Evolutionary conservation across 2,329 filamentous ascomycete species (phyloP).

Genomic region (Xylariaceae sp.): DNA sequence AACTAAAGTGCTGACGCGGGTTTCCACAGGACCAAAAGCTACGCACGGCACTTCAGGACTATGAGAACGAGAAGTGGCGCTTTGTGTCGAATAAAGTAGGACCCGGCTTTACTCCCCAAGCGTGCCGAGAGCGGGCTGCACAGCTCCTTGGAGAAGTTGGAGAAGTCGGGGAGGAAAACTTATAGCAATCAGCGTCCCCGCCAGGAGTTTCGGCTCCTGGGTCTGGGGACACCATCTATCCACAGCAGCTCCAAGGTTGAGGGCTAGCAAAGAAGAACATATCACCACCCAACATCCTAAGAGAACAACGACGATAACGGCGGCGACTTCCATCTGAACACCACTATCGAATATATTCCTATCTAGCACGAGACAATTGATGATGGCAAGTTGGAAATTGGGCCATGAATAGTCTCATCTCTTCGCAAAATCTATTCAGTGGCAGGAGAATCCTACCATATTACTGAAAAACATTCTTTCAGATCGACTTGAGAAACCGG

Average conservation of each 20-base stretch:
- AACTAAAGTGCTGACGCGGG: conserved; percentile 14
- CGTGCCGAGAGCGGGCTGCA: conserved; percentile 79
- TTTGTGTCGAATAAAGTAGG: conserved; percentile 90
- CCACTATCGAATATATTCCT: conserved; percentile 2
- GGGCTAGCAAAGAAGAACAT: conserved; percentile 19
- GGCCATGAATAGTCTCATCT: conserved; percentile 9
- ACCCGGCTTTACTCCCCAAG: conserved; percentile 82
- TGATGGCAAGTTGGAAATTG: conserved; percentile 4
- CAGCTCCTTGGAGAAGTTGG: conserved; percentile 54
- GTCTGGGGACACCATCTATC: conserved; percentile 51
- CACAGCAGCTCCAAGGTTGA: conserved; percentile 44
- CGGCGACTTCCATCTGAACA: conserved; percentile 5
- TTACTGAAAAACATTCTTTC: conserved; percentile 14
- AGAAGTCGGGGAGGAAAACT: conserved; percentile 40
- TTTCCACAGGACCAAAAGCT: conserved; percentile 71
- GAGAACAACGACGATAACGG: conserved; percentile 9
- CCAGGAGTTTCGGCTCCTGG: conserved; percentile 49
- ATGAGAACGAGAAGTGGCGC: conserved; percentile 91
- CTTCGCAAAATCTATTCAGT: conserved; percentile 10
- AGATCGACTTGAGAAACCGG: conserved; percentile 15
- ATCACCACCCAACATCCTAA: conserved; percentile 11
- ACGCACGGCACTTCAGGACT: conserved; percentile 75
- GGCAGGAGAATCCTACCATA: conserved; percentile 1
- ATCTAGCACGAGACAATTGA: conserved; percentile 1
- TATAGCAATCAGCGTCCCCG: conserved; percentile 61